Evolutionary conservation across 768 basidiomycete genomes (phyloP).

Genomic region (Naematelia aurantialba): DNA sequence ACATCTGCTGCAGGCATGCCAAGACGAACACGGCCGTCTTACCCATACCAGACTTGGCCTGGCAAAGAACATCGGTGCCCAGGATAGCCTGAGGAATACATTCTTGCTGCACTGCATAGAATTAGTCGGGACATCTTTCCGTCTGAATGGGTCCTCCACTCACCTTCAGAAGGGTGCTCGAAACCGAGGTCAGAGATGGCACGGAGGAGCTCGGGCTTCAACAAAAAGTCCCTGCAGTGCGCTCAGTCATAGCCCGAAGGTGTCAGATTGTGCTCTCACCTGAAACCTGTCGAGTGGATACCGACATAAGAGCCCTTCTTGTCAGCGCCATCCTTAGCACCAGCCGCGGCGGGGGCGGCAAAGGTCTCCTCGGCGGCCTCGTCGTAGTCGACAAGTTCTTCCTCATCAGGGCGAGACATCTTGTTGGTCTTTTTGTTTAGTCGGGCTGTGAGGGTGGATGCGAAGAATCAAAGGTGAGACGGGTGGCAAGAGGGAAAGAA

Average conservation of each 20-base stretch:
- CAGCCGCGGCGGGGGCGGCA: slow-evolving; percentile 51
- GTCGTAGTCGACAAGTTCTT: slow-evolving; percentile 52
- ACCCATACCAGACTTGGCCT: slow-evolving; percentile 89
- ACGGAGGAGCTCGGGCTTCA: slow-evolving; percentile 93
- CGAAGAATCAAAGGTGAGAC: slow-evolving; percentile 1
- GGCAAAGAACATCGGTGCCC: slow-evolving; percentile 98
- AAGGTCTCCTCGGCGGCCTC: slow-evolving; percentile 49
- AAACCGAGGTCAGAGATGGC: slow-evolving; percentile 99
- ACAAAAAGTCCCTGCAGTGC: slow-evolving; percentile 76
- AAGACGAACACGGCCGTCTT: slow-evolving; percentile 99
- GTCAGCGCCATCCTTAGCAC: slow-evolving; percentile 56
- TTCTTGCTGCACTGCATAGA: slow-evolving; percentile 88
- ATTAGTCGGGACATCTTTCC: slow-evolving; percentile 7
- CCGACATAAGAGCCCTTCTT: slow-evolving; percentile 95
- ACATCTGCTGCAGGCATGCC: slow-evolving; percentile 91
- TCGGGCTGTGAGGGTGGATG: neutral
- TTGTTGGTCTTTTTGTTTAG: slow-evolving; percentile 2
- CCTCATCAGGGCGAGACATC: slow-evolving; percentile 50
- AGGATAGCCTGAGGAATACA: slow-evolving; percentile 99
- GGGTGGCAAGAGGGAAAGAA: neutral
- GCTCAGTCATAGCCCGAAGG: neutral
- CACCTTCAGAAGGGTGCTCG: slow-evolving; percentile 99
- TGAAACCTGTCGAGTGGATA: slow-evolving; percentile 99
- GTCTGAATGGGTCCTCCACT: slow-evolving; percentile 20
- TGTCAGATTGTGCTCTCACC: slow-evolving; percentile 56